phyloP scores from a whole-genome alignment of 2,329 filamentous ascomycete genomes.

The Cercospora zeae-maydis region DNA sequence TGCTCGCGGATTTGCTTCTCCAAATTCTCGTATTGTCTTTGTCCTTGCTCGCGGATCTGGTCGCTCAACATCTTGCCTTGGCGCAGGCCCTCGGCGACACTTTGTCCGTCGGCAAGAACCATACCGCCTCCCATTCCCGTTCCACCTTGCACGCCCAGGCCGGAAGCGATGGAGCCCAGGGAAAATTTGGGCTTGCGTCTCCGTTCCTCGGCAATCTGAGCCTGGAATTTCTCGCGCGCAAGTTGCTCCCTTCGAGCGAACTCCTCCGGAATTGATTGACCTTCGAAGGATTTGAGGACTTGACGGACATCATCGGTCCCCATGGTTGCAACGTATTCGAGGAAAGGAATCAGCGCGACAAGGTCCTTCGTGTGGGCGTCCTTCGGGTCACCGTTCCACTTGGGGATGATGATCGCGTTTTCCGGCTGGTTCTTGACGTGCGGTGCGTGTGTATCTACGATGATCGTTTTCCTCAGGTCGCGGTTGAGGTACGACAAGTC shows the following conservation, averaged over 20 bases:
- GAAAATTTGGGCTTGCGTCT: slow-evolving; percentile 59
- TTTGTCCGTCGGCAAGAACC: slow-evolving; percentile 51
- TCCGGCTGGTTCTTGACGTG: slow-evolving; percentile 91
- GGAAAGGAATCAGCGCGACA: slow-evolving; percentile 86
- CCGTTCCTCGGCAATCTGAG: slow-evolving; percentile 67
- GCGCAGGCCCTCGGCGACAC: slow-evolving; percentile 70
- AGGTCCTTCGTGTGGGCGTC: slow-evolving; percentile 68
- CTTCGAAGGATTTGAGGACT: slow-evolving; percentile 56
- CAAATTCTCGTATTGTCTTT: slow-evolving; percentile 81
- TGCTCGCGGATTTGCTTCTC: slow-evolving; percentile 91
- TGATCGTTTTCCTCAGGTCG: slow-evolving; percentile 89
- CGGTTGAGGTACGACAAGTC: slow-evolving; percentile 98
- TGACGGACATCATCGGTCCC: slow-evolving; percentile 76
- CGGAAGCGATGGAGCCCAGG: slow-evolving; percentile 57
- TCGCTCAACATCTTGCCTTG: slow-evolving; percentile 98
- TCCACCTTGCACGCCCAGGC: slow-evolving; percentile 77
- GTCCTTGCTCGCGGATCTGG: slow-evolving; percentile 84
- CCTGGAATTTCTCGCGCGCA: slow-evolving; percentile 79
- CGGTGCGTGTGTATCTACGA: slow-evolving; percentile 79
- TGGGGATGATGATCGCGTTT: slow-evolving; percentile 86
- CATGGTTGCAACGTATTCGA: slow-evolving; percentile 96
- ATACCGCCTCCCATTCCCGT: slow-evolving; percentile 52
- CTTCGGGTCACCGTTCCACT: slow-evolving; percentile 79
- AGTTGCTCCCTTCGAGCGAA: slow-evolving; percentile 85
- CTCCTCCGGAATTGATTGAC: slow-evolving; percentile 82